Evolutionary conservation across 1,284 basidiomycete species (phyloP), one percentile per base, ranked within the genome.

Genomic region (Ustilago xerochloae): DNA sequence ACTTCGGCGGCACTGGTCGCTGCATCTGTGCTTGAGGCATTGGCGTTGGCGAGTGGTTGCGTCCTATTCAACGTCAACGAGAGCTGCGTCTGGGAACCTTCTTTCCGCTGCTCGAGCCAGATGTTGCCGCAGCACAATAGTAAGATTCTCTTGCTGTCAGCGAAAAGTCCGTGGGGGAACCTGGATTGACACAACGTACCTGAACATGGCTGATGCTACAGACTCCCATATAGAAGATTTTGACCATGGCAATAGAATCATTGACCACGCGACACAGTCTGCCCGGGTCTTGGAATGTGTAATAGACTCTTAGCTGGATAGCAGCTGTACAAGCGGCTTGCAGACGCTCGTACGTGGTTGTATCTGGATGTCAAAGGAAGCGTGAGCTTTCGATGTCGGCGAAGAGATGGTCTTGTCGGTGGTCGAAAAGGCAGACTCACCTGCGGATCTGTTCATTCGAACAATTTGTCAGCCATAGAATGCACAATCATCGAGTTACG

Each of bases 171-270:
- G 9, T 20, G 12, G 9, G n/a, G 18, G n/a, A n/a, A n/a, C n/a
- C n/a, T n/a, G n/a, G n/a, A n/a, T n/a, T n/a, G n/a, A n/a, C n/a
- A n/a, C n/a, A n/a, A 56, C 62, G 10, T 52, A 63, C 62, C 43
- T 55, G 47, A 22, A 60, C n/a, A 29, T 28, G 55, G 16, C 32
- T 51, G 35, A 66, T 66, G 28, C 24, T 41, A 13, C 47, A 66
- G n/a, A 30, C 35, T n/a, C 57, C 39, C 29, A 54, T 9, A 30
- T 38, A 60, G 24, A 49, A 36, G 38, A 66, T 43, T 20, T 54
- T 60, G 13, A 39, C 35, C 7, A 26, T 32, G 16, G 48, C 63
- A 13, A 55, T 5, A 20, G 63, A 55, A 18, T 46, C n/a, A 26
- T 66, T 35, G n/a, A 28, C 10, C 9, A 60, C 52, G 4, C 48